Conservation (phyloP, 2,329 filamentous ascomycete genomes). For the Torrubiella hemipterigena region DNA sequence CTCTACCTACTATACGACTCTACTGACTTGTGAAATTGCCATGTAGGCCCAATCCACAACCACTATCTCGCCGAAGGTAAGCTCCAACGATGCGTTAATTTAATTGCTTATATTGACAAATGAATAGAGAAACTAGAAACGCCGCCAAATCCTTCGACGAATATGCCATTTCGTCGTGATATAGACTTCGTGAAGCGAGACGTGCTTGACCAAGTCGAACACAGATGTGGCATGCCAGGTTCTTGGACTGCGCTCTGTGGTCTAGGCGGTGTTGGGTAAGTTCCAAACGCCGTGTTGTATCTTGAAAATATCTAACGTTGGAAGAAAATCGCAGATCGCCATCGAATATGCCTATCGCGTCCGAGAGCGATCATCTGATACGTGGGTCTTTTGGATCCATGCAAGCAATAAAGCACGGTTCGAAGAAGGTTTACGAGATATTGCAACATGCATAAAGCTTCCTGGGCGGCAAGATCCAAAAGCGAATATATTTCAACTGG, state of each 20-base stretch:
- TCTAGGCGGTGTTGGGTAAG: constrained; percentile 9
- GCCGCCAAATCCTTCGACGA: no score
- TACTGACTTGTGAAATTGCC: no score
- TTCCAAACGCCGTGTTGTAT: background rate
- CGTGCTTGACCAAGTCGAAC: constrained; percentile 11
- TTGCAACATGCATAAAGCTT: constrained; percentile 18
- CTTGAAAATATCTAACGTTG: background rate
- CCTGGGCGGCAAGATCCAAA: constrained; percentile 15
- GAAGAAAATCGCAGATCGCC: constrained; percentile 15
- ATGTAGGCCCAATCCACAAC: no score
- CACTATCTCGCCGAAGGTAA: no score
- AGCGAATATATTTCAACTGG: constrained; percentile 18
- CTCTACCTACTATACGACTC: no score
- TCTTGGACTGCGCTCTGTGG: constrained; percentile 7
- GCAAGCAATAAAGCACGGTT: constrained; percentile 19
- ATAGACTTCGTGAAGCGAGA: constrained; percentile 14
- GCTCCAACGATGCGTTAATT: no score
- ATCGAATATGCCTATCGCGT: constrained; percentile 22
- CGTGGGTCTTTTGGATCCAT: constrained; percentile 25
- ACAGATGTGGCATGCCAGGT: constrained; percentile 13
- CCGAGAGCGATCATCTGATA: constrained; percentile 12
- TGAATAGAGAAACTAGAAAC: no score
- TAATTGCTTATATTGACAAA: no score
- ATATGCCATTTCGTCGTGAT: constrained; percentile 15
- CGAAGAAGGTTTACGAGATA: constrained; percentile 20